These are phyloP conservation scores for Talaromyces borbonicus DNA, from an alignment of 495 filamentous ascomycete genomes.

Conservation along the genomic window DNA sequence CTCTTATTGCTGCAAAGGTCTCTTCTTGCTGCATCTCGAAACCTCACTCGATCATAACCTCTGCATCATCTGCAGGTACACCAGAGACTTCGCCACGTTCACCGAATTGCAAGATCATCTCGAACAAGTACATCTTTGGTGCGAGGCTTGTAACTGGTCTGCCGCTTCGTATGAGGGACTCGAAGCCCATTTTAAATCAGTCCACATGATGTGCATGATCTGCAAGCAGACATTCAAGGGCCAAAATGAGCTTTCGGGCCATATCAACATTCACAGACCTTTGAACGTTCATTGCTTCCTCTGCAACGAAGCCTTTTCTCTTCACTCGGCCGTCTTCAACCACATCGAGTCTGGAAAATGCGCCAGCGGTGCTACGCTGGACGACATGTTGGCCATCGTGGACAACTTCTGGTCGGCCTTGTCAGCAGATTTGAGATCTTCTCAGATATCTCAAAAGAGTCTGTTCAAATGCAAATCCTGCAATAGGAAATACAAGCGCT, in stretches of 20 bases:
- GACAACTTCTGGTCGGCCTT: background rate
- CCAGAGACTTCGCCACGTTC: background rate
- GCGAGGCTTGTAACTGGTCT: constrained; percentile 6
- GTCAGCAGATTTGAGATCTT: background rate
- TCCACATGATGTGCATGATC: constrained; percentile 2
- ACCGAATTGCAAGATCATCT: constrained; percentile 4
- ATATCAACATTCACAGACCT: constrained; percentile 1
- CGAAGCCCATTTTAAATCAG: background rate
- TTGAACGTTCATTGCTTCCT: background rate
- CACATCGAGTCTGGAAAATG: constrained; percentile 5
- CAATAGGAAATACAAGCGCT: background rate
- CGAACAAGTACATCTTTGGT: constrained; percentile 4
- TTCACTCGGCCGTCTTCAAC: background rate
- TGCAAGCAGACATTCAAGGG: background rate
- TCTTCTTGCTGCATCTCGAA: background rate
- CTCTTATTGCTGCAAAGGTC: background rate
- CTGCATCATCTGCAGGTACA: constrained; percentile 2
- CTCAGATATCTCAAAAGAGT: background rate
- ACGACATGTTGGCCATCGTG: constrained; percentile 1
- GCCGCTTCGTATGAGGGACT: constrained; percentile 1
- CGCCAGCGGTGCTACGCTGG: background rate
- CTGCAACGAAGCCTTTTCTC: background rate
- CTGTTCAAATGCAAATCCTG: background rate
- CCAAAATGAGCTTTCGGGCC: background rate
- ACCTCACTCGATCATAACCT: constrained; percentile 2